Evolutionary conservation across 177 flowering plant genomes (phyloP), one percentile per base, ranked within the genome.

Genomic region (Vitis hybrid): DNA sequence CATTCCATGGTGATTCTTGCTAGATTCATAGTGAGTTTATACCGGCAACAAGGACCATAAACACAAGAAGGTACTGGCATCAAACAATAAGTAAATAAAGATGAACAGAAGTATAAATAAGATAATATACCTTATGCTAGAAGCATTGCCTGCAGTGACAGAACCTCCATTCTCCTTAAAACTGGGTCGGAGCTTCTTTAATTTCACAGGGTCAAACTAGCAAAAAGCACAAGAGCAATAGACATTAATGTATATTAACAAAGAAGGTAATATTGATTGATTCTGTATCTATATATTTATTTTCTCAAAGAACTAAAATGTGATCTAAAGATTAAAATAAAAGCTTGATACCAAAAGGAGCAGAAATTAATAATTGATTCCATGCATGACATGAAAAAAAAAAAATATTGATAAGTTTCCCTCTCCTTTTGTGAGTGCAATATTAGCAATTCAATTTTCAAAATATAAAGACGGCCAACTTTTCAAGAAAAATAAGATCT

Each of bases 141-240:
- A 95, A 68, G 98, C 96, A 88, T 95, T 95, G 66, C 98, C 99
- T 32, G 99, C 97, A 48, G 99, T 95, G 63, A 95, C 97, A 74
- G 98, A 78, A 60, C 99, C 98, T 63, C 96, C 94, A 76, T 71
- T 81, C 65, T 80, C 85, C 82, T 95, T 95, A 77, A 93, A 95
- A 80, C 93, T 93, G 60, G 99, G 94, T 18, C 97, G 79, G 32
- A 95, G 96, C 82, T 95, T 93, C 75, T 86, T 85, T 49, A 95
- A 76, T 78, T 89, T 95, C 51, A 77, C 89, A 65, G 97, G 84
- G 75, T 95, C 99, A 86, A 90, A 93, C 99, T 95, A 75, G 54
- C 39, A 78, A 51, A 76, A 51, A 34, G 14, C 18, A 48, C 5
- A 32, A 23, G 62, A 73, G 54, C 64, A 68, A 19, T 52, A 60